Conservation (phyloP, 306 rosid genomes). For the Sindora glabra region DNA sequence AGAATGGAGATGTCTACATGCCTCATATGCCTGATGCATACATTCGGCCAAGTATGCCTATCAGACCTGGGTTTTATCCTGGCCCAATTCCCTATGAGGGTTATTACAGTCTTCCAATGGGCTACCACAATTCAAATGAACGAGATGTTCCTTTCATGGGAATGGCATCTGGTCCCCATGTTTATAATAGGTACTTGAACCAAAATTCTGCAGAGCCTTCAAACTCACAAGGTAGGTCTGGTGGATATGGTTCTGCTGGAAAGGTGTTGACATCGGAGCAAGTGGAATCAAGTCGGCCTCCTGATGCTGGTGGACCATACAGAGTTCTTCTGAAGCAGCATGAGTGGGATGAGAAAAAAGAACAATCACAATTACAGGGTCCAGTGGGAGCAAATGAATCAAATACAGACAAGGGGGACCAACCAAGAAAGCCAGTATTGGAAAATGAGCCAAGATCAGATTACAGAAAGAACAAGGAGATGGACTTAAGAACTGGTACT, state of each 20-base stretch:
- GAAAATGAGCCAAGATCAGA: constrained; percentile 59
- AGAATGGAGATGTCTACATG: constrained; percentile 78
- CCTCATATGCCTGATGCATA: constrained; percentile 83
- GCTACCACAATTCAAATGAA: constrained; percentile 65
- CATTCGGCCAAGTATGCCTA: constrained; percentile 70
- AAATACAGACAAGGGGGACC: constrained; percentile 32
- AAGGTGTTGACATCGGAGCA: constrained; percentile 42
- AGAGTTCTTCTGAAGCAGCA: constrained; percentile 85
- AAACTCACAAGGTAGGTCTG: constrained; percentile 51
- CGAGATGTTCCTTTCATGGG: constrained; percentile 74
- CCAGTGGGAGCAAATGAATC: constrained; percentile 22
- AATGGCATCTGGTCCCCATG: constrained; percentile 54
- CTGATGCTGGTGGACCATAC: constrained; percentile 66
- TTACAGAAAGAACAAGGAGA: constrained; percentile 34
- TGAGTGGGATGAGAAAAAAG: constrained; percentile 52
- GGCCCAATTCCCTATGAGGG: constrained; percentile 74
- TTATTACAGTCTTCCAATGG: constrained; percentile 67
- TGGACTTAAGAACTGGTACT: constrained; percentile 33
- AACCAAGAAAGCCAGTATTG: constrained; percentile 28
- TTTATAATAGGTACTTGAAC: constrained; percentile 49
- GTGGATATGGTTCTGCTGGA: constrained; percentile 46
- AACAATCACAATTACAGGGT: constrained; percentile 47
- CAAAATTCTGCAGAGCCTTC: constrained; percentile 55
- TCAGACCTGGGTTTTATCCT: constrained; percentile 83
- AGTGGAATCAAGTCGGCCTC: constrained; percentile 49